These are phyloP conservation scores for Kwoniella shandongensis DNA, from an alignment of 768 basidiomycete genomes.

Conservation along the genomic window DNA sequence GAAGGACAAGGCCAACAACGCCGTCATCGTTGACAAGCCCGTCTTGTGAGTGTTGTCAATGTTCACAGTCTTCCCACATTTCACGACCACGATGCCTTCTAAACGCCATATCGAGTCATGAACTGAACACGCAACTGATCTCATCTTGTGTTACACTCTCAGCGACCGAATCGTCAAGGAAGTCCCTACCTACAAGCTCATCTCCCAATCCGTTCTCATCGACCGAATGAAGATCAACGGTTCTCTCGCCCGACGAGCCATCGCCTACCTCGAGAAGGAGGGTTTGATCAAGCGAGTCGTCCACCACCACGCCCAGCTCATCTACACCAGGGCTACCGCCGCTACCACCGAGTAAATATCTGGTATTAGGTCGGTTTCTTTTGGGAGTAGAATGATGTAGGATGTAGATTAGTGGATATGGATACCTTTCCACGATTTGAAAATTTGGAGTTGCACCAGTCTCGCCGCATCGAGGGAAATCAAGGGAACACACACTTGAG, in stretches of 20 bases:
- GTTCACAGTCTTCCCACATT: background rate
- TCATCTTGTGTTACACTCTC: background rate
- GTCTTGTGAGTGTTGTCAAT: conserved; percentile 59
- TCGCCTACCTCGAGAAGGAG: conserved; percentile 88
- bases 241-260: conserved; percentile 84
- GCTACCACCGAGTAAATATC: conserved; percentile 4
- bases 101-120: too few species aligned
- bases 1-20: conserved; percentile 99
- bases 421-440: background rate
- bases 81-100: too few species aligned
- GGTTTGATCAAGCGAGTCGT: conserved; percentile 93
- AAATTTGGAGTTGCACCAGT: too few species aligned
- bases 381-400: too few species aligned
- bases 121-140: too few species aligned
- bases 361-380: background rate
- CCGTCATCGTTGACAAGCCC: conserved; percentile 89
- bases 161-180: conserved; percentile 79
- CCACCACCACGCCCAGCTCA: conserved; percentile 88
- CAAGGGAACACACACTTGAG: too few species aligned
- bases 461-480: too few species aligned
- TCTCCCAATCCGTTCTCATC: conserved; percentile 96
- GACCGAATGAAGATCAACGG: conserved; percentile 98
- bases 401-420: conserved; percentile 6
- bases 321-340: conserved; percentile 66
- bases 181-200: conserved; percentile 98